phyloP scores from a whole-genome alignment of 768 basidiomycete species.

The Clathrus columnatus region DNA sequence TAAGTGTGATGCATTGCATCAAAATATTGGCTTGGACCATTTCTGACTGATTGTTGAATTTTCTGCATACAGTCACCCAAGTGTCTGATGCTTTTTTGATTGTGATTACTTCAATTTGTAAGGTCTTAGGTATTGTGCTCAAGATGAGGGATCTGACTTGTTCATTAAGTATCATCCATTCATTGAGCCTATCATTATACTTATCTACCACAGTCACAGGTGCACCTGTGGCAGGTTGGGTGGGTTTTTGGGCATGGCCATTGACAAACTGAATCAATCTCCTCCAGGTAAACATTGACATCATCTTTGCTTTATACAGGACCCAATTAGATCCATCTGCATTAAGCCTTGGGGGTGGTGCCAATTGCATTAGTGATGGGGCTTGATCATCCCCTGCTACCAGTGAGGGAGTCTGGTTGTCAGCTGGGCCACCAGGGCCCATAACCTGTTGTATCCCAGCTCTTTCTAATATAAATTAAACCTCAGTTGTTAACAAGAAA shows the following conservation, averaged over 20 bases:
- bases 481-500: too few species aligned
- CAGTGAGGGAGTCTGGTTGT: background rate
- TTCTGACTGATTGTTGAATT: background rate
- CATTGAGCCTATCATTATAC: too few species aligned
- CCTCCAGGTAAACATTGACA: too few species aligned
- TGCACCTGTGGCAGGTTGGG: background rate
- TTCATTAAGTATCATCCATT: background rate
- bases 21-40: background rate
- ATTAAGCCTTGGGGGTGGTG: background rate
- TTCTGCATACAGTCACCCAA: background rate
- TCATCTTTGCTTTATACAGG: too few species aligned
- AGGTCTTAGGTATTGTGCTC: background rate
- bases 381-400: too few species aligned
- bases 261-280: background rate
- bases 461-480: too few species aligned
- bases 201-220: background rate
- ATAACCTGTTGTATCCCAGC: background rate
- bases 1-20: too few species aligned
- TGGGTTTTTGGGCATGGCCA: background rate
- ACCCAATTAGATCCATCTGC: background rate
- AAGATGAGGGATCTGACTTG: background rate
- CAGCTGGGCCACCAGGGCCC: background rate
- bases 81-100: background rate
- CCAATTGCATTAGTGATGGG: too few species aligned
- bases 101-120: too few species aligned